Conservation (phyloP, 2,329 filamentous ascomycete genomes). For the Raffaelea ambrosiae region DNA sequence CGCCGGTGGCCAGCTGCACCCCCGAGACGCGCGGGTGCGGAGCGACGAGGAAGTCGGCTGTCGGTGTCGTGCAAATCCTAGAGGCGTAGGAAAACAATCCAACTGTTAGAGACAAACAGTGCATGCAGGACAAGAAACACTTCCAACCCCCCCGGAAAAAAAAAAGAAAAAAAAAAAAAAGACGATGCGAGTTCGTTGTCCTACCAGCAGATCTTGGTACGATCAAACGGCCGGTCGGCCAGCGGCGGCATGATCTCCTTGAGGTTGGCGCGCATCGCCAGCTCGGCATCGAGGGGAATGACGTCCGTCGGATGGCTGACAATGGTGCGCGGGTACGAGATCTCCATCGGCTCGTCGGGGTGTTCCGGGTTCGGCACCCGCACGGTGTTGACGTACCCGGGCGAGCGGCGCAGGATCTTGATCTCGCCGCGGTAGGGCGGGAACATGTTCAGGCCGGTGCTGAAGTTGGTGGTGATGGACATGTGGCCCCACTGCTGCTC, state of each 20-base stretch:
- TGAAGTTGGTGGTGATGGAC: slow-evolving; percentile 20
- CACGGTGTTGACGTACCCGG: slow-evolving; percentile 16
- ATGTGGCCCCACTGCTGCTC: slow-evolving; percentile 17
- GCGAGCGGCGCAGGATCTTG: slow-evolving; percentile 18
- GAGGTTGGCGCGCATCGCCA: neutral
- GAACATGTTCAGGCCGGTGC: slow-evolving; percentile 19
- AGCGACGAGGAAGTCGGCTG: neutral
- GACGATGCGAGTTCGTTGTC: neutral
- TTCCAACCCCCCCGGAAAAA: no score
- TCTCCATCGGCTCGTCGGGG: slow-evolving; percentile 10
- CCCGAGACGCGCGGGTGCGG: neutral
- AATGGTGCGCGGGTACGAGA: slow-evolving; percentile 15
- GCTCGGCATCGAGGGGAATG: slow-evolving; percentile 17
- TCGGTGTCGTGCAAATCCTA: neutral
- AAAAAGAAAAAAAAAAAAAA: neutral
- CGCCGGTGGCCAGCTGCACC: neutral
- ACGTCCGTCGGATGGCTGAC: slow-evolving; percentile 16
- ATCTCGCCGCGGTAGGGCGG: slow-evolving; percentile 20
- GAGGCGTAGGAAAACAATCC: no score
- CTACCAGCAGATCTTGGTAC: neutral
- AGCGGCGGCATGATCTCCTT: neutral
- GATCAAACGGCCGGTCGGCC: slow-evolving; percentile 2
- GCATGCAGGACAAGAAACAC: no score
- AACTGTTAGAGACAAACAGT: no score
- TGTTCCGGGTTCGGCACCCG: slow-evolving; percentile 15